Evolutionary conservation across 768 basidiomycete genomes (phyloP).

Genomic region (Pulveroboletus ravenelii): DNA sequence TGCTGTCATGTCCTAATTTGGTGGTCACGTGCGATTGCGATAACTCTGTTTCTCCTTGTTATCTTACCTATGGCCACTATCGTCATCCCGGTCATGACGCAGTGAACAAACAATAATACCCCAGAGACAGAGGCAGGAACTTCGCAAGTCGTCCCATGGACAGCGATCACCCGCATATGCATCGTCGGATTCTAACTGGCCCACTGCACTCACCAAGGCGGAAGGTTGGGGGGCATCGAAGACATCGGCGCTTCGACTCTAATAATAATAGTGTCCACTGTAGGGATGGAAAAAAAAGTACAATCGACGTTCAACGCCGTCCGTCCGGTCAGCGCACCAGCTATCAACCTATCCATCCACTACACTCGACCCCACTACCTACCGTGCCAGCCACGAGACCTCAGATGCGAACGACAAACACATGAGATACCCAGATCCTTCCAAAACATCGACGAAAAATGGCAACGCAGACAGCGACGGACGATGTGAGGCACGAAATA

Average conservation of each 20-base stretch:
- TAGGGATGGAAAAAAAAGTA: slow-evolving; percentile 12
- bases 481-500: slow-evolving; percentile 10
- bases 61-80: too few species aligned
- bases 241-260: neutral
- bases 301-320: slow-evolving; percentile 16
- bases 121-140: too few species aligned
- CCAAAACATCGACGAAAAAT: slow-evolving; percentile 1
- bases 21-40: too few species aligned
- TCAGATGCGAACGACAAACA: slow-evolving; percentile 3
- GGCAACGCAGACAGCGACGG: slow-evolving; percentile 3
- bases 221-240: neutral
- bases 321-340: slow-evolving; percentile 7
- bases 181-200: too few species aligned
- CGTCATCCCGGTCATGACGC: too few species aligned
- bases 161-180: too few species aligned
- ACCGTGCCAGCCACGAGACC: neutral
- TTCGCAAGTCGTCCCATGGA: too few species aligned
- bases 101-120: too few species aligned
- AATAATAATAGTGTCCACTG: slow-evolving; percentile 17
- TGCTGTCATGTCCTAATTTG: too few species aligned
- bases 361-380: neutral
- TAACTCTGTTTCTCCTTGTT: too few species aligned
- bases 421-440: slow-evolving; percentile 2
- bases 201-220: too few species aligned
- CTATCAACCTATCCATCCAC: neutral